phyloP scores from a whole-genome alignment of 208 protist species.

The Endotrypanum monterogeii region DNA sequence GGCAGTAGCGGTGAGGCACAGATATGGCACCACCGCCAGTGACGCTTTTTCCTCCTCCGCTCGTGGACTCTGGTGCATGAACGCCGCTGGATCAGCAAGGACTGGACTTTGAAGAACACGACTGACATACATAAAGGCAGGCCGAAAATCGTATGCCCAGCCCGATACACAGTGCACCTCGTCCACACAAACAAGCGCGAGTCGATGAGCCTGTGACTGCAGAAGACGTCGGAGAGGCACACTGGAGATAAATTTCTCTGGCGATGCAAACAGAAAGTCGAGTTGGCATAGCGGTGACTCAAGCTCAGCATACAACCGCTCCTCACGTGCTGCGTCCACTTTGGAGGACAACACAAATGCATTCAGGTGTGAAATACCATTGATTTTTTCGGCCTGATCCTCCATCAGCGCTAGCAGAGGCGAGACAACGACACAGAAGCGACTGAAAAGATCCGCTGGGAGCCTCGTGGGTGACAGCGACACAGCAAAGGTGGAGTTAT shows the following conservation, averaged over 20 bases:
- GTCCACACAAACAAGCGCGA: conserved; percentile 92
- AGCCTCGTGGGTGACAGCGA: not conserved
- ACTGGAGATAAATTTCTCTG: conserved; percentile 72
- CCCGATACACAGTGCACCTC: conserved; percentile 97
- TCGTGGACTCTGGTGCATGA: conserved; percentile 3
- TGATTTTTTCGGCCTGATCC: conserved; percentile 91
- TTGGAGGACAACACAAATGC: conserved; percentile 62
- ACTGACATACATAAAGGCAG: conserved; percentile 81
- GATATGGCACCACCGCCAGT: conserved; percentile 38
- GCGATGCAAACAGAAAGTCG: conserved; percentile 88
- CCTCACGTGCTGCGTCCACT: conserved; percentile 43
- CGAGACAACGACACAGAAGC: conserved; percentile 91
- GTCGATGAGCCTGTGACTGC: conserved; percentile 44
- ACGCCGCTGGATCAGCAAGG: conserved; percentile 6
- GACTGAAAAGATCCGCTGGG: conserved; percentile 28
- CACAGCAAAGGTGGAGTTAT: not conserved
- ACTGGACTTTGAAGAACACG: conserved; percentile 46
- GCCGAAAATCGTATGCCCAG: conserved; percentile 96
- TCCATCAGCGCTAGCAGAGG: conserved; percentile 96
- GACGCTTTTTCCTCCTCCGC: not conserved
- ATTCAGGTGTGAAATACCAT: conserved; percentile 28
- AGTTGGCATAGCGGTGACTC: conserved; percentile 42
- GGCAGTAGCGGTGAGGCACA: conserved; percentile 91
- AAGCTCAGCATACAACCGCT: conserved; percentile 46
- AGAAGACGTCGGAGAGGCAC: conserved; percentile 45